Evolutionary conservation across 2,329 filamentous ascomycete genomes (phyloP).

Genomic region (Emericellopsis atlantica): DNA sequence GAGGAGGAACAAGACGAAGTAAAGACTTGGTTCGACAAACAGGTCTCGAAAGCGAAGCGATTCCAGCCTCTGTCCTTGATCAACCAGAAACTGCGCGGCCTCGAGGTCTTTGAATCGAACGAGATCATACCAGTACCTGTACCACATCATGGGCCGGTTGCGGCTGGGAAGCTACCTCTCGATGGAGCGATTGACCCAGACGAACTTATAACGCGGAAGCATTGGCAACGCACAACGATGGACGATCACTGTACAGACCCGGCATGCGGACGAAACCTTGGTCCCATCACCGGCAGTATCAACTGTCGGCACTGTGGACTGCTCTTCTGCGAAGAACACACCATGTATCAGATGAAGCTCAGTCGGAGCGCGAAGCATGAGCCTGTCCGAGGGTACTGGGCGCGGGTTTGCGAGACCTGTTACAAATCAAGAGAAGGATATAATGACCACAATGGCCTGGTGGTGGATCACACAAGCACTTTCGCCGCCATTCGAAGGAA

Average conservation of each 20-base stretch:
- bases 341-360: slow-evolving; percentile 99
- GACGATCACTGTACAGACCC: slow-evolving; percentile 82
- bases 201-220: slow-evolving; percentile 72
- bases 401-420: slow-evolving; percentile 94
- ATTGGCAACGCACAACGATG: slow-evolving; percentile 72
- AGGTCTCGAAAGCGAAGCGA: slow-evolving; percentile 83
- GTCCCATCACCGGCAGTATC: slow-evolving; percentile 67
- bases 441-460: slow-evolving; percentile 69
- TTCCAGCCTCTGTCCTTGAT: slow-evolving; percentile 86
- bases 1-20: slow-evolving; percentile 85
- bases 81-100: slow-evolving; percentile 84
- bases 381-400: slow-evolving; percentile 83
- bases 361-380: slow-evolving; percentile 83
- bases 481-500: slow-evolving; percentile 64
- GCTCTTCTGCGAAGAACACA: slow-evolving; percentile 93
- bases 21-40: slow-evolving; percentile 92
- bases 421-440: slow-evolving; percentile 95
- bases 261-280: slow-evolving; percentile 67
- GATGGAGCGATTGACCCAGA: slow-evolving; percentile 59
- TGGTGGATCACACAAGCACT: slow-evolving; percentile 57
- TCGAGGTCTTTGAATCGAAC: slow-evolving; percentile 92
- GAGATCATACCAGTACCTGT: slow-evolving; percentile 38
- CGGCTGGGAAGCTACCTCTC: slow-evolving; percentile 24
- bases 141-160: slow-evolving; percentile 15
- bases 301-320: slow-evolving; percentile 91